phyloP scores from a whole-genome alignment of 257 asterid species.

The Solanum stenotomum region DNA sequence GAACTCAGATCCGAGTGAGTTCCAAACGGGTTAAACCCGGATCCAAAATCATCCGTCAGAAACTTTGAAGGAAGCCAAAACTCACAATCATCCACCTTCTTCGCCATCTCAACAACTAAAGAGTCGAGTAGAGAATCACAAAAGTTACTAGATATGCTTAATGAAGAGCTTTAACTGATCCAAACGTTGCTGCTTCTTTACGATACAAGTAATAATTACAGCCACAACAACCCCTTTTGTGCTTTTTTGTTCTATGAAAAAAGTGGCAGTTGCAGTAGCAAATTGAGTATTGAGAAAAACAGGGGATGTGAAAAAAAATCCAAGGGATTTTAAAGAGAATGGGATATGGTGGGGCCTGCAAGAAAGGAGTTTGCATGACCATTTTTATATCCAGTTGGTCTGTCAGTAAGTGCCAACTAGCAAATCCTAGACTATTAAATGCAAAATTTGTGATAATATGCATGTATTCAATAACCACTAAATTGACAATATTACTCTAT shows the following conservation, averaged over 20 bases:
- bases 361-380: not conserved
- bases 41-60: constrained; percentile 17
- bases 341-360: not conserved
- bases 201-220: constrained; percentile 4
- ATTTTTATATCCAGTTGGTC: not conserved
- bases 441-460: not conserved
- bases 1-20: constrained; percentile 51
- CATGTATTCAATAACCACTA: not conserved
- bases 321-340: not conserved
- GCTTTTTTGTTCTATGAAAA: not conserved
- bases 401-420: not conserved
- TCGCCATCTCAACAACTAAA: constrained; percentile 8
- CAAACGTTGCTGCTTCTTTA: constrained; percentile 7
- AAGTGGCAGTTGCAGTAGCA: not conserved
- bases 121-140: not conserved
- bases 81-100: constrained; percentile 18
- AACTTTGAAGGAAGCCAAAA: constrained; percentile 37
- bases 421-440: not conserved
- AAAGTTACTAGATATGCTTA: not conserved
- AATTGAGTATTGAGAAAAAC: not conserved
- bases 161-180: not conserved
- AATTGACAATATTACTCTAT: not conserved
- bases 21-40: not conserved
- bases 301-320: not conserved
- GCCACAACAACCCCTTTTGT: not conserved